Conservation (phyloP, 768 basidiomycete species). For the Boletus eberwhitei region DNA sequence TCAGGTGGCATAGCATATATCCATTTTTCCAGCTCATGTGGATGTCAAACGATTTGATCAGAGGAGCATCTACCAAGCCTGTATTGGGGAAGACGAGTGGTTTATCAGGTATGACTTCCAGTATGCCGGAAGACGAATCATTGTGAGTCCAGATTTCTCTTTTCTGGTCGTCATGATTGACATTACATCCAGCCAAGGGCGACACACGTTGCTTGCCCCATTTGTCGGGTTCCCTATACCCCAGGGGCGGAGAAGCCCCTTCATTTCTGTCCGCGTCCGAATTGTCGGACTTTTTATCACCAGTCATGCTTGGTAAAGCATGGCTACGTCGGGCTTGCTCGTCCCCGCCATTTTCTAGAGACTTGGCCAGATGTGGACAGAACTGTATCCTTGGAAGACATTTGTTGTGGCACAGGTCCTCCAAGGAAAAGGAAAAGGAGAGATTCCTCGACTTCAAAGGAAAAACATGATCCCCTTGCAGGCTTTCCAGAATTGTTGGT, state of each 20-base stretch:
- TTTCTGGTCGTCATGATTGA: background rate
- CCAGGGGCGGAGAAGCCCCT: constrained; percentile 41
- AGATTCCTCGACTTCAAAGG: background rate
- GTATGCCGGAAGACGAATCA: constrained; percentile 31
- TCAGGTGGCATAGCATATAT: background rate
- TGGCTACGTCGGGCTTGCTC: constrained; percentile 23
- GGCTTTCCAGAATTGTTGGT: constrained; percentile 40
- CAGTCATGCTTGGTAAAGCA: constrained; percentile 39
- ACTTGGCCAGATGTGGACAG: constrained; percentile 37
- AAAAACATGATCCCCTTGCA: constrained; percentile 1
- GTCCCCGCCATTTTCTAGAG: constrained; percentile 31
- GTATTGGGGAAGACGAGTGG: constrained; percentile 42
- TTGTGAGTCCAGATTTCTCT: constrained; percentile 28
- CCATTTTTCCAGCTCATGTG: constrained; percentile 30
- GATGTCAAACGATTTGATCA: constrained; percentile 39
- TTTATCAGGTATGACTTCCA: constrained; percentile 47
- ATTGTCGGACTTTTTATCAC: constrained; percentile 49
- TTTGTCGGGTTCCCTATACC: constrained; percentile 46
- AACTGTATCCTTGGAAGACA: background rate
- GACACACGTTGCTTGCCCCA: constrained; percentile 34
- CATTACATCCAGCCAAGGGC: constrained; percentile 40
- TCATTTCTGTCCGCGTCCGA: constrained; percentile 56
- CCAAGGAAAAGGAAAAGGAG: constrained; percentile 18
- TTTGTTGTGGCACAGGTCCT: background rate
- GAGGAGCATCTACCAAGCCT: constrained; percentile 33